A percentile compares a stretch with the other conserved stretches of the same genome.
Conservation (phyloP, 2,329 filamentous ascomycete genomes). For the Alternaria sp. region DNA sequence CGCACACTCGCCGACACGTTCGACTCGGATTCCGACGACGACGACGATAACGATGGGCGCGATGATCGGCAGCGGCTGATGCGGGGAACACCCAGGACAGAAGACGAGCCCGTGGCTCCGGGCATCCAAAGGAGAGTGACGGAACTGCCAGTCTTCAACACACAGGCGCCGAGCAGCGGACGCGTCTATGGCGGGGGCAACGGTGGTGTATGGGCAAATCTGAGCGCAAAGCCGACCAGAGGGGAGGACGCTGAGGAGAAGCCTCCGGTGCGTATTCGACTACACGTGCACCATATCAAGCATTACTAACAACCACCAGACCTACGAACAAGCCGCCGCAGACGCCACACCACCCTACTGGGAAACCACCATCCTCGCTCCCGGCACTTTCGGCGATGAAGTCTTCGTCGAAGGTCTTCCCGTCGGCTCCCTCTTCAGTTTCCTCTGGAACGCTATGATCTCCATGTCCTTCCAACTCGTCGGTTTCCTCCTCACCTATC, state of each 20-base stretch:
- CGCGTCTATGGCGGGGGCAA: conserved; percentile 77
- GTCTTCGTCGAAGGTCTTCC: conserved; percentile 97
- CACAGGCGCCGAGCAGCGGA: conserved; percentile 50
- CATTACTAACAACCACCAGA: conserved; percentile 64
- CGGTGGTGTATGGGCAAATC: conserved; percentile 95
- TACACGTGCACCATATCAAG: background rate
- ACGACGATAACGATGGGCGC: conserved; percentile 70
- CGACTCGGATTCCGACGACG: conserved; percentile 75
- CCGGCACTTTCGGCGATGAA: conserved; percentile 90
- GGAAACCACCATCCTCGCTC: conserved; percentile 97
- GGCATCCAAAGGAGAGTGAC: conserved; percentile 61
- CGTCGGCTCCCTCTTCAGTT: conserved; percentile 86
- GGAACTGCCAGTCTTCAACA: conserved; percentile 62
- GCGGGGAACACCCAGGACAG: conserved; percentile 64
- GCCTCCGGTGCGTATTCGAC: conserved; percentile 78
- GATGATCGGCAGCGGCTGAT: conserved; percentile 90
- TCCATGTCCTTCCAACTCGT: conserved; percentile 97
- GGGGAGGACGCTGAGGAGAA: conserved; percentile 86
- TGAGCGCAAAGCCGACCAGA: conserved; percentile 87
- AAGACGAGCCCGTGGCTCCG: conserved; percentile 40
- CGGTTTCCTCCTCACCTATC: conserved; percentile 96
- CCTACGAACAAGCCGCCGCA: conserved; percentile 97
- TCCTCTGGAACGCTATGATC: conserved; percentile 92
- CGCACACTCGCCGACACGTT: conserved; percentile 92
- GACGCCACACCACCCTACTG: conserved; percentile 97